A percentile compares a stretch with the other conserved stretches of the same genome.
Conservation (phyloP, 495 filamentous ascomycete species). For the Neurospora intermedia region DNA sequence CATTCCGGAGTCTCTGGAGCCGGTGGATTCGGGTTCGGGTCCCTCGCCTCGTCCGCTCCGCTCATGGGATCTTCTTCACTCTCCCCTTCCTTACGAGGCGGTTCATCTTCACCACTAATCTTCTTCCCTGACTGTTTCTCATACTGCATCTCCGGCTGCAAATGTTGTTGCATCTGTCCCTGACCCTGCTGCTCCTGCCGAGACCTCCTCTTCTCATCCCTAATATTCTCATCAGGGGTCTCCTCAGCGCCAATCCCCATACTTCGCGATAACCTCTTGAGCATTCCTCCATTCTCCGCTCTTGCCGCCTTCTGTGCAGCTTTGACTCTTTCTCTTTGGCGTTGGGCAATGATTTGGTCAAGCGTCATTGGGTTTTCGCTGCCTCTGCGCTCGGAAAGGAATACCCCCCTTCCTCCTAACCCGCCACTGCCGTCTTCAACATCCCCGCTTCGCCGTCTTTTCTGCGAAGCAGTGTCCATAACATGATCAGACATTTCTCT, state of each 20-base stretch:
- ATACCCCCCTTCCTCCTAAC: neutral
- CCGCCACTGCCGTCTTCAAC: neutral
- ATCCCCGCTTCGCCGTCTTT: neutral
- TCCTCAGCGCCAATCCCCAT: neutral
- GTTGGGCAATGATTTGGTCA: neutral
- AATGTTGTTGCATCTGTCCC: neutral
- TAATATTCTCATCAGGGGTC: neutral
- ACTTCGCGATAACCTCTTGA: neutral
- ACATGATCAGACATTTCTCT: slow-evolving; percentile 25
- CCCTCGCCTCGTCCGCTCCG: neutral
- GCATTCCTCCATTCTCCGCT: neutral
- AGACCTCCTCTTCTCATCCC: neutral
- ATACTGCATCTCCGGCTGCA: neutral
- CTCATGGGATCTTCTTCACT: neutral
- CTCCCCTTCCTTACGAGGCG: neutral
- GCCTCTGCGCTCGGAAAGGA: neutral
- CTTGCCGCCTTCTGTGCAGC: neutral
- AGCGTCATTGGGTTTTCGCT: neutral
- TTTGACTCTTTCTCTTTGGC: neutral
- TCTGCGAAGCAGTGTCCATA: neutral
- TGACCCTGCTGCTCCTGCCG: neutral
- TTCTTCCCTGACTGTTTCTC: neutral
- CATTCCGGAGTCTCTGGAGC: neutral
- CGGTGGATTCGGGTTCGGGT: neutral
- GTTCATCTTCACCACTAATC: neutral